Base-by-base conservation (phyloP, 768 basidiomycete species). In the Leccinellum albellum region DNA sequence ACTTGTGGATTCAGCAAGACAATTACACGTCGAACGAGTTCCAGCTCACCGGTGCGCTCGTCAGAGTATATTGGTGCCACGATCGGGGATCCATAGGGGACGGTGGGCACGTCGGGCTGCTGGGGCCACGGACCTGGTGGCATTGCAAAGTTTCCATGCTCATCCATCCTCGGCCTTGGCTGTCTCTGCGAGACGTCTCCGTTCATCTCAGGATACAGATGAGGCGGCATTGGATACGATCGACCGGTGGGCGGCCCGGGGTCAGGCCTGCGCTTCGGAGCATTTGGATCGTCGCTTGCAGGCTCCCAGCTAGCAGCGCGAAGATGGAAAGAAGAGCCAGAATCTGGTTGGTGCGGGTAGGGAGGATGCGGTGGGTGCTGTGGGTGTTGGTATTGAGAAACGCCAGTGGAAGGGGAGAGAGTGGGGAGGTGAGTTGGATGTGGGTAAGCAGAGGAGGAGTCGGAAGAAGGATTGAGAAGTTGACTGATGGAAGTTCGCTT, bases 261-360 rank as follows among this genome's bases (percentile, higher is more conserved):
- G 47, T 75, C 75, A 56, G 67, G 61, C 60, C 70, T 73, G 56
- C 73, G 72, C 33, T 73, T 70, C 50, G 67, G 64, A 48, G 74
- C 70, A 26, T 69, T 75, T 61, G 69, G 72, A 68, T 66, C 70
- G 59, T 72, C 75, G 51, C 62, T 71, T 48, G 61, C 72, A 52
- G 61, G 66, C 28, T 78, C 78, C 85, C 86, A 87, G 64, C 71
- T 83, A 6, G 86, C 86, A 12, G 84, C 81, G 40, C 83, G 78
- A n/a, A 87, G 79, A 64, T 81, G 77, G 63, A 78, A 87, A 23
- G 78, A 68, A 12, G 74, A 54, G 12, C 55, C 61, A 32, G 73
- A 64, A 1, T 71, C 72, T 12, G 64, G 65, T 9, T 71, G 67
- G 3, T 58, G 70, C 3, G 68, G 50, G 37, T 74, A 74, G 23